Conservation (phyloP, 208 protist genomes). For the Trypanosoma cruzi region DNA sequence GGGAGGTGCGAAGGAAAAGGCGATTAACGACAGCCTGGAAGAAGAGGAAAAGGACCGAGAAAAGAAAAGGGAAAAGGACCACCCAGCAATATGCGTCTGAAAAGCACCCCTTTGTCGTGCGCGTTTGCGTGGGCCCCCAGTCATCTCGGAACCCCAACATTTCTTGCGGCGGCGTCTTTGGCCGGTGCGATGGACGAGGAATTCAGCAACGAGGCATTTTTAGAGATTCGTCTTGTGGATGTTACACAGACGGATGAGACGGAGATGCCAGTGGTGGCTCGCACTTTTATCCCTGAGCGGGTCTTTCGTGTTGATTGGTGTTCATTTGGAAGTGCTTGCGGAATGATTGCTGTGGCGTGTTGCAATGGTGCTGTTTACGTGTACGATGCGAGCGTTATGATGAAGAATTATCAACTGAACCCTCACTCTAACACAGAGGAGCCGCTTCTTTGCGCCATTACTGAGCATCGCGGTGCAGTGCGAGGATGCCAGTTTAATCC, state of each 20-base stretch:
- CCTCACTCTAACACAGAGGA: constrained; percentile 24
- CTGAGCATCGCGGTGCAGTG: constrained; percentile 84
- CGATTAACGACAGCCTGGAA: too few species aligned
- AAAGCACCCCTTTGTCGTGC: constrained; percentile 54
- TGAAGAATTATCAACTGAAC: constrained; percentile 38
- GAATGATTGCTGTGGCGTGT: constrained; percentile 74
- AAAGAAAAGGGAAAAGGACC: neutral
- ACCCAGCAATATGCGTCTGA: constrained; percentile 52
- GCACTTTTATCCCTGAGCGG: constrained; percentile 50
- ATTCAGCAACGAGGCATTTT: constrained; percentile 62
- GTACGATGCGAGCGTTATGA: constrained; percentile 54
- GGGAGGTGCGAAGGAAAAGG: neutral
- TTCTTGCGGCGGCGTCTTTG: constrained; percentile 73
- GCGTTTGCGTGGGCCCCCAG: constrained; percentile 81
- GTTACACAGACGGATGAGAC: constrained; percentile 71
- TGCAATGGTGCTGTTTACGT: constrained; percentile 72
- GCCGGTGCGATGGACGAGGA: constrained; percentile 76
- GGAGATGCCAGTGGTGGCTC: constrained; percentile 62
- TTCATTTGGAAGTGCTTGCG: constrained; percentile 41
- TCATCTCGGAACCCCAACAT: constrained; percentile 45
- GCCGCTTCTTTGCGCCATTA: constrained; percentile 75
- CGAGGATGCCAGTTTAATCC: constrained; percentile 95
- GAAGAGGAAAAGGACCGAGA: neutral
- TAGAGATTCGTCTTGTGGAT: constrained; percentile 73
- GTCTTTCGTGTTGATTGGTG: constrained; percentile 85